Evolutionary conservation across 2,329 filamentous ascomycete genomes (phyloP).

Genomic region (Fusarium newnesense): DNA sequence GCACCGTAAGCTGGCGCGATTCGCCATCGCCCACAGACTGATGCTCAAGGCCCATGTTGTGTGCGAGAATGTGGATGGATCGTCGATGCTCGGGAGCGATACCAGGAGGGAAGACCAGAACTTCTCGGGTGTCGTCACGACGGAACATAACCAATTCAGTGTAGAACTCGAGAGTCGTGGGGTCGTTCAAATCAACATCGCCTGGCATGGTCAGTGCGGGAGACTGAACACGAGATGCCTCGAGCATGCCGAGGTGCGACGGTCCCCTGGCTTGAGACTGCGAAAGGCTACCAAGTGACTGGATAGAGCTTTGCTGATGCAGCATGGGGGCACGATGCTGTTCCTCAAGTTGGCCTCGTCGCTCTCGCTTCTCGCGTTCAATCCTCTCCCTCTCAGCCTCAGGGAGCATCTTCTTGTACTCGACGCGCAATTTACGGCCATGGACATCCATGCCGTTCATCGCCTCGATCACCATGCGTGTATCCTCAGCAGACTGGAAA

Average conservation of each 20-base stretch:
- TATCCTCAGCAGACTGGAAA: conserved; percentile 95
- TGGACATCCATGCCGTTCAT: conserved; percentile 97
- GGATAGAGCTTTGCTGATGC: conserved; percentile 87
- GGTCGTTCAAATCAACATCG: conserved; percentile 92
- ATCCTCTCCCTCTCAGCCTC: conserved; percentile 94
- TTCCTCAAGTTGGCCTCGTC: conserved; percentile 94
- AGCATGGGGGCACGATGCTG: conserved; percentile 85
- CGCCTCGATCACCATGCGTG: conserved; percentile 87
- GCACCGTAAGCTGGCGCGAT: conserved; percentile 89
- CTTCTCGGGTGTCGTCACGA: conserved; percentile 79
- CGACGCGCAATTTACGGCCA: conserved; percentile 91
- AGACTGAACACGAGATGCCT: conserved; percentile 1
- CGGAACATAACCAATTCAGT: conserved; percentile 91
- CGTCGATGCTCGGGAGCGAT: conserved; percentile 86
- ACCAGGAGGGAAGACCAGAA: conserved; percentile 83
- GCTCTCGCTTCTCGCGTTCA: conserved; percentile 95
- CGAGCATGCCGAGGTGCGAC: conserved; percentile 58
- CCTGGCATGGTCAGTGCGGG: conserved; percentile 45
- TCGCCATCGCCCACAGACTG: conserved; percentile 89
- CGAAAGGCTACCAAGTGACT: conserved; percentile 75
- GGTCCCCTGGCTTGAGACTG: conserved; percentile 66
- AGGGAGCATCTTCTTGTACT: conserved; percentile 99
- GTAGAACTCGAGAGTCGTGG: conserved; percentile 86
- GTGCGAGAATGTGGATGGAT: conserved; percentile 91
- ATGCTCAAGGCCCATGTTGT: conserved; percentile 93